These are phyloP conservation scores for Fusarium sp. DNA, from an alignment of 2,329 filamentous ascomycete species.

Conservation along the genomic window DNA sequence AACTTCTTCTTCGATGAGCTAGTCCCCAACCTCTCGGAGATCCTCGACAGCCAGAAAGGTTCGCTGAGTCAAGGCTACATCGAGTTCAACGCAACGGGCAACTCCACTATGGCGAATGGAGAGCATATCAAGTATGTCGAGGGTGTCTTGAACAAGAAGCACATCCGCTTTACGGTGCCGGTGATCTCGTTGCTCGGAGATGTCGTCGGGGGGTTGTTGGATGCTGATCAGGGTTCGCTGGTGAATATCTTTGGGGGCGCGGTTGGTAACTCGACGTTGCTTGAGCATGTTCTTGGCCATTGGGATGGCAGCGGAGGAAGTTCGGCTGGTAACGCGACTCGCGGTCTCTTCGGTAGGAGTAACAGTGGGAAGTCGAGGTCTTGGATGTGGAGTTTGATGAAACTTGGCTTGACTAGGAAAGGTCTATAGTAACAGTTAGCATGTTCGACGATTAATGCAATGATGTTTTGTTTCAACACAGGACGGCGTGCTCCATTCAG, in stretches of 20 bases:
- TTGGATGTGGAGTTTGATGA: conserved; percentile 28
- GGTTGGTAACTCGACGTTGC: conserved; percentile 55
- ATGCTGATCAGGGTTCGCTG: conserved; percentile 47
- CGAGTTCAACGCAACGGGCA: conserved; percentile 56
- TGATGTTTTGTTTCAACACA: neutral
- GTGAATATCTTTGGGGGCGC: conserved; percentile 52
- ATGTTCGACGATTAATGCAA: neutral
- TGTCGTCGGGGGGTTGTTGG: conserved; percentile 52
- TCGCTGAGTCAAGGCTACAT: conserved; percentile 56
- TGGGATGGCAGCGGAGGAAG: conserved; percentile 44
- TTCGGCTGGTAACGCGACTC: neutral
- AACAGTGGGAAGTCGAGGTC: neutral
- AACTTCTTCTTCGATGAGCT: conserved; percentile 56
- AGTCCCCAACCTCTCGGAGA: conserved; percentile 55
- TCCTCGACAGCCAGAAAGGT: conserved; percentile 54
- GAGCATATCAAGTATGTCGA: conserved; percentile 59
- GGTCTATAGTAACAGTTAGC: neutral
- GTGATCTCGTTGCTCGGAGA: conserved; percentile 55
- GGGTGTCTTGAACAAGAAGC: conserved; percentile 55
- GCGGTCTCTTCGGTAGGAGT: neutral
- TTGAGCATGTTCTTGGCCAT: conserved; percentile 52
- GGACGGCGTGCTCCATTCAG: rapidly evolving
- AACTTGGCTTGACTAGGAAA: conserved; percentile 22
- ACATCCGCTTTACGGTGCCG: conserved; percentile 51
- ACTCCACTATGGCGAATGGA: conserved; percentile 56